Conservation (phyloP, 495 filamentous ascomycete species). For the Symbiotaphrina buchneri region DNA sequence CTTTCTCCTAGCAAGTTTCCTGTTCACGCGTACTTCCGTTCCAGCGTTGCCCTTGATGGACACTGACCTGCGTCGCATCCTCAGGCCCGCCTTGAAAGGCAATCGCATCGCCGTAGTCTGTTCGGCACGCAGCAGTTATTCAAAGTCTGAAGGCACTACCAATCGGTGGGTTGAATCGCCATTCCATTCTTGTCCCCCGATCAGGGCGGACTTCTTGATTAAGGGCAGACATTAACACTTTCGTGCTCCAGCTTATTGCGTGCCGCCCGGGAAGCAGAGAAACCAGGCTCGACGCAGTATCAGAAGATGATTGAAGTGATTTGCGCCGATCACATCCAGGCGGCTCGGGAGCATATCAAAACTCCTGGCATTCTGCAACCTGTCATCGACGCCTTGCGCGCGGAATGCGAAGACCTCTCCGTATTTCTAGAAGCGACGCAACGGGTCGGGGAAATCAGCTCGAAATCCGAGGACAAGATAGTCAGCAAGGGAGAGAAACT, state of each 20-base stretch:
- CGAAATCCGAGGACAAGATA: constrained; percentile 67
- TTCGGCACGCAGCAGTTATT: constrained; percentile 75
- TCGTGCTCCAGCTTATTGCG: constrained; percentile 31
- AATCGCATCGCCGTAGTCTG: constrained; percentile 73
- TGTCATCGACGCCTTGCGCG: constrained; percentile 36
- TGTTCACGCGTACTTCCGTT: background rate
- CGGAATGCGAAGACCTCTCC: constrained; percentile 43
- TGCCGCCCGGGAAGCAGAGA: constrained; percentile 43
- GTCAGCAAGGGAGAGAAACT: constrained; percentile 88
- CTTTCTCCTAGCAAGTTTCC: background rate
- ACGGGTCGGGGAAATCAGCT: constrained; percentile 47
- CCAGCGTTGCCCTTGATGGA: constrained; percentile 3
- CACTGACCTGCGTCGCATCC: no score
- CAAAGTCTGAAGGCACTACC: constrained; percentile 80
- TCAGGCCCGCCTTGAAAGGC: constrained; percentile 38
- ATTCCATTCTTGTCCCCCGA: background rate
- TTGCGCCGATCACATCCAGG: constrained; percentile 45
- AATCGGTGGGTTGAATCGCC: constrained; percentile 45
- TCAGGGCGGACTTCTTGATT: background rate
- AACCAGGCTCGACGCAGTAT: constrained; percentile 35
- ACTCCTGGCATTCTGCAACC: constrained; percentile 31
- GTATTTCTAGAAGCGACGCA: constrained; percentile 31
- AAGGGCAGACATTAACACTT: background rate
- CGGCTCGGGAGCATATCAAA: constrained; percentile 36
- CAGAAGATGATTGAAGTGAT: constrained; percentile 51